Percentiles rank a stretch among this genome's conserved stretches.
Conservation (phyloP, 1,139 yeast species). For the Scheffersomyces cryptocercus region DNA sequence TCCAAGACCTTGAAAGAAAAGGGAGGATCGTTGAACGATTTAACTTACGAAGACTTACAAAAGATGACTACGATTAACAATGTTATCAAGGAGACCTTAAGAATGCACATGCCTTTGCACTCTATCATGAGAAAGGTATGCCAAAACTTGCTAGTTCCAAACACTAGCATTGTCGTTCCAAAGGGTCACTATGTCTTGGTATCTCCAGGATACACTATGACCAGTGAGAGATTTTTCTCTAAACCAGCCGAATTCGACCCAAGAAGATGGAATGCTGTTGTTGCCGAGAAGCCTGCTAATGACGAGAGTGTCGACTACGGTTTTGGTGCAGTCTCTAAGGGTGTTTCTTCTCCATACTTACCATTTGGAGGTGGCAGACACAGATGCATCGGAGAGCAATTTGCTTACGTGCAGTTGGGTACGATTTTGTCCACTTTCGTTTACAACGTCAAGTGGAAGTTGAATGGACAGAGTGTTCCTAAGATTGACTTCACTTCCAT, state of each 20-base stretch:
- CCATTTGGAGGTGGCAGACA: constrained; percentile 99
- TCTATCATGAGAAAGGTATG: constrained; percentile 91
- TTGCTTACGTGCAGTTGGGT: constrained; percentile 93
- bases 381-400: constrained; percentile 98
- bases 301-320: constrained; percentile 84
- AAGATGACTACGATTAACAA: constrained; percentile 80
- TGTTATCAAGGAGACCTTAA: constrained; percentile 86
- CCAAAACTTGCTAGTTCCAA: constrained; percentile 77
- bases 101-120: constrained; percentile 95
- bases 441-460: constrained; percentile 76
- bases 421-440: constrained; percentile 76
- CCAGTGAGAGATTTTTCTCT: constrained; percentile 76
- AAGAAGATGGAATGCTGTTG: constrained; percentile 67
- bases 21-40: constrained; percentile 46
- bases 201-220: constrained; percentile 90
- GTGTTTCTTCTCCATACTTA: constrained; percentile 91
- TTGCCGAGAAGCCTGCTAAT: constrained; percentile 14
- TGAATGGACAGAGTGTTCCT: constrained; percentile 64
- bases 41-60: constrained; percentile 81
- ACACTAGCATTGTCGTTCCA: constrained; percentile 80
- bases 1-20: constrained; percentile 52
- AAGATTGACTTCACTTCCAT: constrained; percentile 82
- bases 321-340: constrained; percentile 93
- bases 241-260: constrained; percentile 72
- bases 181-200: constrained; percentile 86